Conservation (phyloP, 768 basidiomycete genomes). For the Galerina marginata region DNA sequence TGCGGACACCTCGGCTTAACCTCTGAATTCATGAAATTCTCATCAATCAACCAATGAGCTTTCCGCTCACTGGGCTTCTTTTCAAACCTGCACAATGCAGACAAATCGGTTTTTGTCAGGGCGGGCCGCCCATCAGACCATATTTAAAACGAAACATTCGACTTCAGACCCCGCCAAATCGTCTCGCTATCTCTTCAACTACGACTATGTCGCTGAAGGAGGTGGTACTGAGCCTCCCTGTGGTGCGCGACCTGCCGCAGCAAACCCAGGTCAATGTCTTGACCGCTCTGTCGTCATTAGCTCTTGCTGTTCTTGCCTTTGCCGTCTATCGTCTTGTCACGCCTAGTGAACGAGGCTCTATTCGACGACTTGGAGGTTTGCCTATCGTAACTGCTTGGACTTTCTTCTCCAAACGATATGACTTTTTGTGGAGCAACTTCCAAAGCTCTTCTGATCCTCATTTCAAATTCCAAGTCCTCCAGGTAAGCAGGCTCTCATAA, state of each 20-base stretch:
- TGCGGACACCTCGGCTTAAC: too few species aligned
- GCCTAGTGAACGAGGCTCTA: conserved; percentile 8
- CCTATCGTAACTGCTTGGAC: conserved; percentile 35
- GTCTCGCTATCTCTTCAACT: background rate
- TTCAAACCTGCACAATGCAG: too few species aligned
- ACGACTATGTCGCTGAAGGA: conserved; percentile 3
- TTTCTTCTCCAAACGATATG: conserved; percentile 38
- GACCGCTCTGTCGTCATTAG: background rate
- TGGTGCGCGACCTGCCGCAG: background rate
- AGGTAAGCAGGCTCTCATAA: conserved; percentile 20
- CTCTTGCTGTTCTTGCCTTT: conserved; percentile 1
- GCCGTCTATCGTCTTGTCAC: conserved; percentile 7
- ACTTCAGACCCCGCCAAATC: too few species aligned
- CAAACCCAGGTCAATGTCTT: background rate
- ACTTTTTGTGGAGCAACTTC: conserved; percentile 35
- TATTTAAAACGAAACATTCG: too few species aligned
- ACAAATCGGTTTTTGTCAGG: too few species aligned
- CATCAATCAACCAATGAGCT: too few species aligned
- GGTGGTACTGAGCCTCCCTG: background rate
- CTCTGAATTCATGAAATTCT: too few species aligned
- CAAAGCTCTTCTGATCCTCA: conserved; percentile 23
- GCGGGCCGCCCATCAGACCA: too few species aligned
- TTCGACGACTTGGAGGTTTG: conserved; percentile 29
- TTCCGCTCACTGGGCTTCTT: too few species aligned
- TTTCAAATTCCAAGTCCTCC: conserved; percentile 35